Conservation (phyloP, 2,329 filamentous ascomycete species). For the Furcasterigmium furcatum region DNA sequence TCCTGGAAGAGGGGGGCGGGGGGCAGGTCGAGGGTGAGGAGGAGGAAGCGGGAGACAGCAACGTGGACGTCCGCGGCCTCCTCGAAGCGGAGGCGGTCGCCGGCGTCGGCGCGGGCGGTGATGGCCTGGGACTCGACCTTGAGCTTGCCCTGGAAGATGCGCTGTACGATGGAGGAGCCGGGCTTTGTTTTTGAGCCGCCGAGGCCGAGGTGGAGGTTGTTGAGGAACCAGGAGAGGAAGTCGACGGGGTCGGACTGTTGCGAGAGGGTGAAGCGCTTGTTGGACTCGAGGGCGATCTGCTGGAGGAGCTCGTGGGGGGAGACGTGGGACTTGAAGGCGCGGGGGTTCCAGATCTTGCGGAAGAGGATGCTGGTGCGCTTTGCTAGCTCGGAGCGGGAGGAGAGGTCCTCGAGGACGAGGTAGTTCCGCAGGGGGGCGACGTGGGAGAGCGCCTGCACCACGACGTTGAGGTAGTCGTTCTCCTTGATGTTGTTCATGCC, state of each 20-base stretch:
- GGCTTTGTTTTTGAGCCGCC: slow-evolving; percentile 88
- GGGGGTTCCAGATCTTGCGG: slow-evolving; percentile 96
- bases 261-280: slow-evolving; percentile 88
- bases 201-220: slow-evolving; percentile 87
- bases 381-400: slow-evolving; percentile 70
- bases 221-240: slow-evolving; percentile 96
- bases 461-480: slow-evolving; percentile 97
- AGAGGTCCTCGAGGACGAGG: slow-evolving; percentile 83
- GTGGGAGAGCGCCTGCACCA: slow-evolving; percentile 88
- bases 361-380: slow-evolving; percentile 86
- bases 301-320: slow-evolving; percentile 96
- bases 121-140: slow-evolving; percentile 93
- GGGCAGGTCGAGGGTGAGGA: slow-evolving; percentile 90
- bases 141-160: slow-evolving; percentile 88
- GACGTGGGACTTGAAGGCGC: slow-evolving; percentile 94
- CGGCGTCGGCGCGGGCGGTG: slow-evolving; percentile 82
- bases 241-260: slow-evolving; percentile 93
- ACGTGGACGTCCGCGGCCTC: slow-evolving; percentile 80
- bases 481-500: slow-evolving; percentile 99
- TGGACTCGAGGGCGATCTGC: slow-evolving; percentile 85
- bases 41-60: slow-evolving; percentile 76
- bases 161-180: slow-evolving; percentile 81
- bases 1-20: slow-evolving; percentile 94
- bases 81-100: slow-evolving; percentile 88
- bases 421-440: slow-evolving; percentile 87